Conservation (phyloP, 2,329 filamentous ascomycete genomes). For the Gyromitra esculenta region DNA sequence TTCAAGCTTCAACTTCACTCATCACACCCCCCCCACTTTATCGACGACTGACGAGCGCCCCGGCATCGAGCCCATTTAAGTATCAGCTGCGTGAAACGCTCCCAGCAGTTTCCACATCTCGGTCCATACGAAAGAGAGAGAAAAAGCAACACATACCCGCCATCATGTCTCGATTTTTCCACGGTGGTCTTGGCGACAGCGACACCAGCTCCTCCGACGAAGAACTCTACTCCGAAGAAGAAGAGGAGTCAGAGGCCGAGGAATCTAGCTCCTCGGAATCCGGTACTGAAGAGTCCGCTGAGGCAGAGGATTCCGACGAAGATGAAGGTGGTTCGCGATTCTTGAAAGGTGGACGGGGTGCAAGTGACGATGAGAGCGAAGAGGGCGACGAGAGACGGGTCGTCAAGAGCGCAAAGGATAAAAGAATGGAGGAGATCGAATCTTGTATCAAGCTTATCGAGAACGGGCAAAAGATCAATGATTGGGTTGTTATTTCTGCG, state of each 20-base stretch:
- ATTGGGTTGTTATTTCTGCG: conserved; percentile 91
- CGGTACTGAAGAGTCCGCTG: conserved; percentile 66
- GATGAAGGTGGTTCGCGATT: conserved; percentile 82
- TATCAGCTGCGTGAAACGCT: conserved; percentile 41
- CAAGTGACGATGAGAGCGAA: conserved; percentile 81
- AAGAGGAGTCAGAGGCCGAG: conserved; percentile 68
- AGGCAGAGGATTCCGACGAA: conserved; percentile 68
- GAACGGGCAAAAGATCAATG: conserved; percentile 96
- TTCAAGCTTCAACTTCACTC: conserved; percentile 21
- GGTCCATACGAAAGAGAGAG: conserved; percentile 9
- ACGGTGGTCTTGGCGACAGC: conserved; percentile 89
- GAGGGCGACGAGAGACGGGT: conserved; percentile 86
- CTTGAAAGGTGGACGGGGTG: conserved; percentile 75
- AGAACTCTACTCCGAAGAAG: conserved; percentile 87
- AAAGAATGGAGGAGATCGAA: conserved; percentile 93
- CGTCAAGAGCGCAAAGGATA: conserved; percentile 98
- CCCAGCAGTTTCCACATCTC: conserved; percentile 44
- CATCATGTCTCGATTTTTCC: conserved; percentile 94
- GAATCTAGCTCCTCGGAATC: conserved; percentile 60
- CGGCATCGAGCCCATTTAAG: conserved; percentile 46
- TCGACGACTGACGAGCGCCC: conserved; percentile 46
- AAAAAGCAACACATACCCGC: not conserved
- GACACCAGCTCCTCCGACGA: conserved; percentile 93
- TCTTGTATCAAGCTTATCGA: conserved; percentile 89
- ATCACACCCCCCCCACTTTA: conserved; percentile 41